Evolutionary conservation across 2,329 filamentous ascomycete genomes (phyloP).

Genomic region (Coleophoma cylindrospora): DNA sequence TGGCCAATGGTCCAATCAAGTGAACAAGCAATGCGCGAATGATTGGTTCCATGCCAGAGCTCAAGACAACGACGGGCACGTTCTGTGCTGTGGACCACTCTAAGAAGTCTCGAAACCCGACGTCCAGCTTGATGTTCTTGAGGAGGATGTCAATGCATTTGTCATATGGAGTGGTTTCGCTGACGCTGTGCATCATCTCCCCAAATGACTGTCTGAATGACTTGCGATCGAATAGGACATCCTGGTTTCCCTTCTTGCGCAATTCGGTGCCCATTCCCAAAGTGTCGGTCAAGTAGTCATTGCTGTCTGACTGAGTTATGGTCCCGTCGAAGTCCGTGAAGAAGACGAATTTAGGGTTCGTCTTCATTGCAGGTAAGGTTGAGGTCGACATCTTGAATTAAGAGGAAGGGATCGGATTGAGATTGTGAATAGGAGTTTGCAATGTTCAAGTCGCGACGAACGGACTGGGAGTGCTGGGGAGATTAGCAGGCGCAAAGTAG

Average conservation of each 20-base stretch:
- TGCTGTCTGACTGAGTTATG: constrained; percentile 69
- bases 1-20: constrained; percentile 69
- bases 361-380: constrained; percentile 52
- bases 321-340: constrained; percentile 99
- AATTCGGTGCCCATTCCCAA: constrained; percentile 74
- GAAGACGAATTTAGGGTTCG: constrained; percentile 87
- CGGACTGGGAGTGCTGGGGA: no score
- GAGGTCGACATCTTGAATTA: constrained; percentile 19
- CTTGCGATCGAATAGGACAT: constrained; percentile 66
- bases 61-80: constrained; percentile 87
- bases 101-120: constrained; percentile 83
- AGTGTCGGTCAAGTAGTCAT: constrained; percentile 79
- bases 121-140: constrained; percentile 83
- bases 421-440: no score
- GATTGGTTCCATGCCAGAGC: constrained; percentile 87
- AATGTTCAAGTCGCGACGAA: no score
- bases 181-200: constrained; percentile 86
- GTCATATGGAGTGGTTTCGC: constrained; percentile 61
- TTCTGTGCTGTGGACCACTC: constrained; percentile 76
- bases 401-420: no score
- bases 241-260: constrained; percentile 68
- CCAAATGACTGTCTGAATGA: constrained; percentile 83
- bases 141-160: constrained; percentile 76
- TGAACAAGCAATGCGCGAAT: constrained; percentile 79
- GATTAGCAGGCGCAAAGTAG: no score